A percentile compares a stretch with the other conserved stretches of the same genome.
Evolutionary conservation across 2,329 filamentous ascomycete species (phyloP).

Genomic region (Aureobasidium sp.): DNA sequence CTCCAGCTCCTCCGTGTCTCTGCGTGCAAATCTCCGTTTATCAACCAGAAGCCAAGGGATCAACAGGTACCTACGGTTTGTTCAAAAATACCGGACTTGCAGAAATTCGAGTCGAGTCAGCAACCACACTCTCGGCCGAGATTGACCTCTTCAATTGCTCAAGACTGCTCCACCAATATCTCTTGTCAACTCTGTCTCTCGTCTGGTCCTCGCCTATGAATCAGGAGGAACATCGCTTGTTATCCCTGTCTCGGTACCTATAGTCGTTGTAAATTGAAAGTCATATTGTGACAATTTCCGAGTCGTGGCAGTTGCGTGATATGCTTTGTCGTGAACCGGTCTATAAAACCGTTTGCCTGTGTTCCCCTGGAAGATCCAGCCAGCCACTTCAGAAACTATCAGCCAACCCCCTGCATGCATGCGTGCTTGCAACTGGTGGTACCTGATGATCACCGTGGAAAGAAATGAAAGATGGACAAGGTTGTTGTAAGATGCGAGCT

Average conservation of each 20-base stretch:
- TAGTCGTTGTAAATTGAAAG: neutral
- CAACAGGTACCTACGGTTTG: neutral
- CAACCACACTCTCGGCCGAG: neutral
- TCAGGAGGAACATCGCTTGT: neutral
- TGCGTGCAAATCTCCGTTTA: conserved; percentile 9
- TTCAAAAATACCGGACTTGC: neutral
- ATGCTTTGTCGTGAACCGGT: neutral
- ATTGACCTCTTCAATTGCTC: neutral
- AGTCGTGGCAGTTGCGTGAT: conserved; percentile 10
- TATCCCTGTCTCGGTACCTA: conserved; percentile 6
- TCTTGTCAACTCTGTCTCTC: neutral
- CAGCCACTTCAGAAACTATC: conserved; percentile 3
- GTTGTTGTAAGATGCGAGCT: neutral
- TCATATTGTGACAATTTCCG: conserved; percentile 13
- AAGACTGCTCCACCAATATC: conserved; percentile 8
- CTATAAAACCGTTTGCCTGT: conserved; percentile 10
- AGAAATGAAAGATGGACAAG: neutral
- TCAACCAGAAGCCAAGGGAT: neutral
- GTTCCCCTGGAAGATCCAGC: conserved; percentile 2
- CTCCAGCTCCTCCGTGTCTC: conserved; percentile 3
- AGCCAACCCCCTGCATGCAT: conserved; percentile 8
- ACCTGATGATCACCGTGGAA: conserved; percentile 10
- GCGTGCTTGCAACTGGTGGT: neutral
- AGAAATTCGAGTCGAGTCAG: neutral
- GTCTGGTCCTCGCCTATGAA: neutral